phyloP scores from a whole-genome alignment of 805 yeast genomes.

The Monosporozyma aerobia region DNA sequence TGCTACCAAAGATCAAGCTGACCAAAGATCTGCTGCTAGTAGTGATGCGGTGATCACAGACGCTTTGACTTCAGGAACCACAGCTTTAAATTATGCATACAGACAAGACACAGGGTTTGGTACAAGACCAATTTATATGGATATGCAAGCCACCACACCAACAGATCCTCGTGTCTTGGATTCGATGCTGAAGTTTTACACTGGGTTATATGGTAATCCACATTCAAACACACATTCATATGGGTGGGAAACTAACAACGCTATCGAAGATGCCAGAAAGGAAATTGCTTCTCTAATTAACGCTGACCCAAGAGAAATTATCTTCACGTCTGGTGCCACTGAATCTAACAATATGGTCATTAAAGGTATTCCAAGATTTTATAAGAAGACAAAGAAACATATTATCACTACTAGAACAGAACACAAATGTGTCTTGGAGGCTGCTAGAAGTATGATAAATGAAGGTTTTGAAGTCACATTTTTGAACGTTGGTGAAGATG shows the following conservation, averaged over 20 bases:
- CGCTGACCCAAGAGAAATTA: conserved; percentile 94
- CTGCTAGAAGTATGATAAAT: conserved; percentile 88
- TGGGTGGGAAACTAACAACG: conserved; percentile 97
- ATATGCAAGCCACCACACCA: conserved; percentile 98
- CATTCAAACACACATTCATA: conserved; percentile 95
- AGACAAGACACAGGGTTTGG: conserved; percentile 41
- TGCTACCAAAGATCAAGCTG: conserved; percentile 26
- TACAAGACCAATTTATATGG: conserved; percentile 86
- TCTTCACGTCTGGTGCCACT: conserved; percentile 96
- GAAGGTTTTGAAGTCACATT: conserved; percentile 96
- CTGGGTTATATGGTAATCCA: conserved; percentile 95
- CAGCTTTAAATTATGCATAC: conserved; percentile 33
- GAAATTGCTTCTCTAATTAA: conserved; percentile 75
- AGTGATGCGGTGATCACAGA: conserved; percentile 1
- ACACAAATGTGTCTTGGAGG: conserved; percentile 97
- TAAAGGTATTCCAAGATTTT: conserved; percentile 93
- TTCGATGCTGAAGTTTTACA: conserved; percentile 73
- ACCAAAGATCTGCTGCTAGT: conserved; percentile 10
- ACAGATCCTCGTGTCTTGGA: conserved; percentile 94
- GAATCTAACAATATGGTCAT: conserved; percentile 92
- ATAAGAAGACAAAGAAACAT: conserved; percentile 81
- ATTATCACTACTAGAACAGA: conserved; percentile 95
- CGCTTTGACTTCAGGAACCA: conserved; percentile 20
- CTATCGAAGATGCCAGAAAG: conserved; percentile 77
- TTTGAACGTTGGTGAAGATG: conserved; percentile 73